A percentile compares a stretch with the other conserved stretches of the same genome.
Evolutionary conservation across 2,329 filamentous ascomycete species (phyloP).

Genomic region (Pseudogymnoascus sp.): DNA sequence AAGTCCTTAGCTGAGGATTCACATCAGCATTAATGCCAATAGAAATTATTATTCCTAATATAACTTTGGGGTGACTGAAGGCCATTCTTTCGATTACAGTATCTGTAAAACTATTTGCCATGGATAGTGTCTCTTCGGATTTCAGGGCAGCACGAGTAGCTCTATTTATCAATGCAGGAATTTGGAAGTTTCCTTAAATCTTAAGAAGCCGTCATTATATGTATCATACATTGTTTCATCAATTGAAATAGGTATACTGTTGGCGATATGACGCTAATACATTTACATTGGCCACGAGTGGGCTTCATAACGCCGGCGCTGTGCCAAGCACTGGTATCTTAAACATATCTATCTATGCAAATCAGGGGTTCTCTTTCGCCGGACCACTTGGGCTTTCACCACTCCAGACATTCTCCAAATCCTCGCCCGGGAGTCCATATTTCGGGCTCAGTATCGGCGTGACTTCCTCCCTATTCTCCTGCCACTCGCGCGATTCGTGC

Average conservation of each 20-base stretch:
- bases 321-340: background rate
- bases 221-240: background rate
- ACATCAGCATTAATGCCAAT: background rate
- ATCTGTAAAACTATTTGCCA: background rate
- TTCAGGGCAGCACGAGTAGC: too few species aligned
- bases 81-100: background rate
- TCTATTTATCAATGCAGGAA: background rate
- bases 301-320: background rate
- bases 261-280: background rate
- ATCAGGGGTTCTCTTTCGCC: constrained; percentile 25
- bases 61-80: background rate
- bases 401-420: constrained; percentile 30
- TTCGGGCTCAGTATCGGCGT: constrained; percentile 25
- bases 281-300: background rate
- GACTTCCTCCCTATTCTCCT: constrained; percentile 19
- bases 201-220: background rate
- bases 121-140: background rate
- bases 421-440: constrained; percentile 26
- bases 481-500: constrained; percentile 36
- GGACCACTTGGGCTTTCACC: constrained; percentile 19
- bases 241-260: background rate
- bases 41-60: background rate
- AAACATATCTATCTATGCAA: background rate
- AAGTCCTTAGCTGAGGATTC: background rate
- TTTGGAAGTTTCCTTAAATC: background rate